Percentiles rank a stretch among this genome's conserved stretches.
These are phyloP conservation scores for Bolboschoenoplectus hybrid DNA, from an alignment of 202 grass and related monocot species.

Conservation along the genomic window DNA sequence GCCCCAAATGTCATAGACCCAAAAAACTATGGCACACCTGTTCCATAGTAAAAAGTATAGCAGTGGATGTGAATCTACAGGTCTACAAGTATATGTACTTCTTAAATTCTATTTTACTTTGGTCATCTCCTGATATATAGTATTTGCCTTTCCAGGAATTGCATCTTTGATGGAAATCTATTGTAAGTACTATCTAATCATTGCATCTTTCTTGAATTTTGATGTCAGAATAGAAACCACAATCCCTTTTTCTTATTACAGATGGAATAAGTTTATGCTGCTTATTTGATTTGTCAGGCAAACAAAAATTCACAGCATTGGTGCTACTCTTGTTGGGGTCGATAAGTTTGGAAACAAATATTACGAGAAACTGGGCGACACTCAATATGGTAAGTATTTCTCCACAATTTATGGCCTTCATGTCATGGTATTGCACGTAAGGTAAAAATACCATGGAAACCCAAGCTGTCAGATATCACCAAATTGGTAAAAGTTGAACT, in stretches of 20 bases:
- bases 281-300: conserved; percentile 57
- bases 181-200: conserved; percentile 57
- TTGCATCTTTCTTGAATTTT: conserved; percentile 7
- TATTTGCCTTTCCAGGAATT: conserved; percentile 52
- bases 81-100: not conserved
- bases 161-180: conserved; percentile 82
- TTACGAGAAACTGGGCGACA: conserved; percentile 77
- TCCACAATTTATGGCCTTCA: not conserved
- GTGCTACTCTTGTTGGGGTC: conserved; percentile 79
- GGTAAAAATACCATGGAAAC: not conserved
- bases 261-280: conserved; percentile 1
- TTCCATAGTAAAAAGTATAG: too few relatives aligned
- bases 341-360: conserved; percentile 97
- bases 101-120: conserved; percentile 4
- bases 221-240: not conserved
- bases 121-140: not conserved
- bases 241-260: not conserved
- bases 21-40: too few relatives aligned
- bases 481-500: not conserved
- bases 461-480: not conserved
- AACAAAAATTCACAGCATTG: conserved; percentile 95
- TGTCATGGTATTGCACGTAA: not conserved
- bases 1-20: too few relatives aligned
- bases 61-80: too few relatives aligned
- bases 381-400: conserved; percentile 63